Evolutionary conservation across 2,329 filamentous ascomycete species (phyloP).

Genomic region (Monilinia laxa): DNA sequence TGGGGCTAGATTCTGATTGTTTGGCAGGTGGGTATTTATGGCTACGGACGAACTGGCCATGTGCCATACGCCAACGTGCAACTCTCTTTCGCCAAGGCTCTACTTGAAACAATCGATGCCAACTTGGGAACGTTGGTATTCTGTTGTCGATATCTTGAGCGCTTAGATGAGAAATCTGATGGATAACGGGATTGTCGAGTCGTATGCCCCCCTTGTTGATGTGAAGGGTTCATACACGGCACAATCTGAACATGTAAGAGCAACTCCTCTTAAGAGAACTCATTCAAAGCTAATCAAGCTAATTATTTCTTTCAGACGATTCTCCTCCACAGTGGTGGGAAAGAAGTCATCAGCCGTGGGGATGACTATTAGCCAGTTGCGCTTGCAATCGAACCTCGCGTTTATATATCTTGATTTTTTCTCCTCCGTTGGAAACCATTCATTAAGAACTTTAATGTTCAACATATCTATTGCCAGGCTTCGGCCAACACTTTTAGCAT

Average conservation of each 20-base stretch:
- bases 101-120: constrained; percentile 58
- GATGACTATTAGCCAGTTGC: constrained; percentile 47
- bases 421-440: neutral
- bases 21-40: constrained; percentile 50
- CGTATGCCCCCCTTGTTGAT: constrained; percentile 57
- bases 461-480: neutral
- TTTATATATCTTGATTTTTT: neutral
- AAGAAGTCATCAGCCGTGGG: constrained; percentile 54
- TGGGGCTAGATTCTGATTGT: constrained; percentile 23
- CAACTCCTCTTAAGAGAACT: neutral
- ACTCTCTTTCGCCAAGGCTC: constrained; percentile 54
- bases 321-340: constrained; percentile 46
- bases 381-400: neutral
- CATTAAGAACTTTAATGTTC: neutral
- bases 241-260: constrained; percentile 59
- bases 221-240: constrained; percentile 60
- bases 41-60: constrained; percentile 48
- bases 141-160: constrained; percentile 60
- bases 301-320: constrained; percentile 45
- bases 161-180: constrained; percentile 60
- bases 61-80: constrained; percentile 43
- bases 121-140: constrained; percentile 64
- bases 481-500: neutral
- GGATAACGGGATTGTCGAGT: constrained; percentile 55
- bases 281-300: constrained; percentile 20